Conservation (phyloP, 2,329 filamentous ascomycete species). For the Phoma sp. region DNA sequence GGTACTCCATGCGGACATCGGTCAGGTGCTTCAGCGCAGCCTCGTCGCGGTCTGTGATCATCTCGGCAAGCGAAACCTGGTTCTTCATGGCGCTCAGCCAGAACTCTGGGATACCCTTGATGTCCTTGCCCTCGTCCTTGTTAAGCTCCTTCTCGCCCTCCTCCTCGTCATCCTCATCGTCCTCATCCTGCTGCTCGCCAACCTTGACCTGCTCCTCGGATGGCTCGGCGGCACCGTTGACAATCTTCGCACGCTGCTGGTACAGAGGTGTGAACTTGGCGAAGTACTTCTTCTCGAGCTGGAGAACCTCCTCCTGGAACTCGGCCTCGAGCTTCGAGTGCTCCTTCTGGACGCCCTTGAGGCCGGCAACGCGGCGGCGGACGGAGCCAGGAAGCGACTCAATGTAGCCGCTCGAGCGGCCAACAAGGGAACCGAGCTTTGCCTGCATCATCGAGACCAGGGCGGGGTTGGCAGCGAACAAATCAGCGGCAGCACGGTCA, state of each 20-base stretch:
- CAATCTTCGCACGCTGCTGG: conserved; percentile 88
- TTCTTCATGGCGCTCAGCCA: conserved; percentile 99
- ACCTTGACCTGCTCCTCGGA: conserved; percentile 85
- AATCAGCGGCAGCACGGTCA: conserved; percentile 85
- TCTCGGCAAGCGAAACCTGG: conserved; percentile 93
- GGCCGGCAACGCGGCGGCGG: conserved; percentile 88
- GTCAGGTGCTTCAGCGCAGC: conserved; percentile 85
- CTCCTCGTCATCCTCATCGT: conserved; percentile 64
- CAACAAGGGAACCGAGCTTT: conserved; percentile 90
- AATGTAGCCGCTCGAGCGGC: conserved; percentile 95
- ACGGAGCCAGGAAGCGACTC: conserved; percentile 91
- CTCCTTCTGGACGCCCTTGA: conserved; percentile 98
- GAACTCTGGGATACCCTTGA: conserved; percentile 94
- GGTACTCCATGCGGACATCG: conserved; percentile 98
- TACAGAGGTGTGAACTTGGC: conserved; percentile 98
- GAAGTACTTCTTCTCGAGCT: conserved; percentile 99
- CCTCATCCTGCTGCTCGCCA: conserved; percentile 79
- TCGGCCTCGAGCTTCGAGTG: conserved; percentile 97
- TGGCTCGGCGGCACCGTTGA: conserved; percentile 87
- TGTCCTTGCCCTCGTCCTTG: conserved; percentile 59
- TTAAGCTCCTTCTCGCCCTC: conserved; percentile 63
- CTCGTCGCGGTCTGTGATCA: conserved; percentile 98
- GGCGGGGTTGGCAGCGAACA: conserved; percentile 94
- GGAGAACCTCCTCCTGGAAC: conserved; percentile 97
- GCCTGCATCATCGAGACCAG: conserved; percentile 98